phyloP scores from a whole-genome alignment of 2,329 filamentous ascomycete species.

The Clonostachys chloroleuca region DNA sequence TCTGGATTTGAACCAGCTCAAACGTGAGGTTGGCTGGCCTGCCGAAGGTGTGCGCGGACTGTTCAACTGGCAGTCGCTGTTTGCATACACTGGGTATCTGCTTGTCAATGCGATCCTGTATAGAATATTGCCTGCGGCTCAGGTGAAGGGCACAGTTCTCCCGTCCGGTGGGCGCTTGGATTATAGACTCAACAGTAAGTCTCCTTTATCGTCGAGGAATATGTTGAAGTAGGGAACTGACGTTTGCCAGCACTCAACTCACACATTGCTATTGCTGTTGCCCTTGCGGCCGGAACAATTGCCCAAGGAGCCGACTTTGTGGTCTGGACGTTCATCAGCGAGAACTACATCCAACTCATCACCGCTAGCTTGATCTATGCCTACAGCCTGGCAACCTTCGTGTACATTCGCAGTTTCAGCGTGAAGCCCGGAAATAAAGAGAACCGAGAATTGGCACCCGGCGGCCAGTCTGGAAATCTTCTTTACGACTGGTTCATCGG shows the following conservation, averaged over 20 bases:
- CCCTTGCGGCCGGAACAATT: conserved; percentile 69
- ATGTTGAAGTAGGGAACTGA: conserved; percentile 5
- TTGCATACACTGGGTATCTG: conserved; percentile 76
- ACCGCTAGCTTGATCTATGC: conserved; percentile 79
- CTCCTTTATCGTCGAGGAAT: no score
- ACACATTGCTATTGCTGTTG: conserved; percentile 67
- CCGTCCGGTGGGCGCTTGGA: conserved; percentile 68
- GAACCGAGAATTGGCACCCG: conserved; percentile 73
- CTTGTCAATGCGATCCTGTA: conserved; percentile 71
- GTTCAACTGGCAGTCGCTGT: conserved; percentile 62
- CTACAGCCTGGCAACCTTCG: conserved; percentile 67
- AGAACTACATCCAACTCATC: conserved; percentile 84
- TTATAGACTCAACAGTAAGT: conserved; percentile 75
- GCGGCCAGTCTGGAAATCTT: conserved; percentile 78
- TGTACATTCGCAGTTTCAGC: conserved; percentile 78
- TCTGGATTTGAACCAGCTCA: conserved; percentile 67
- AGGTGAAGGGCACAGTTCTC: conserved; percentile 67
- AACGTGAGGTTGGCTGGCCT: conserved; percentile 79
- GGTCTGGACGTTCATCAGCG: conserved; percentile 88
- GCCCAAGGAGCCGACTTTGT: conserved; percentile 76
- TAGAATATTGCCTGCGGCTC: conserved; percentile 68
- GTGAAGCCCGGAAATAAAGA: conserved; percentile 72
- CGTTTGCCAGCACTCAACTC: conserved; percentile 62
- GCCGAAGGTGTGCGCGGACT: conserved; percentile 65
- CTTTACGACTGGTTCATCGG: conserved; percentile 97